Base-by-base conservation (phyloP, 2,329 filamentous ascomycete genomes). In the Epichloe brachyelytri region DNA sequence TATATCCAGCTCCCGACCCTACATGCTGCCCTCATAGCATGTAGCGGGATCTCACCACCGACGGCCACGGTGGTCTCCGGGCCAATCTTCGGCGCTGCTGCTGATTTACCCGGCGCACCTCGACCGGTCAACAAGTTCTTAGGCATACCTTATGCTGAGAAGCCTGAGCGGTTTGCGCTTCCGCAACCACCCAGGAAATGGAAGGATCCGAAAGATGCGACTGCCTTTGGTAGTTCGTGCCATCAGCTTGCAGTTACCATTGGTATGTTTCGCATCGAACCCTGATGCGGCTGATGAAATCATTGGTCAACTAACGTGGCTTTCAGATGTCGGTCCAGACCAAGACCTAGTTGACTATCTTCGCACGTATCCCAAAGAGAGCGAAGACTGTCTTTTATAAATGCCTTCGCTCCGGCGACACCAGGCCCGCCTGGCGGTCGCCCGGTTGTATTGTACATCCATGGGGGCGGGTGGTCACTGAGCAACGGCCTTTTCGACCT, bases 311-410 rank as follows among this genome's bases (percentile, higher is more conserved):
- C 36, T 44, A 2, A 46, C 14, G 17, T 3, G 8, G 11, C 5
- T 22, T 33, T n/a, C 30, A 62, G 59, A 58, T 40, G 45, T 62
- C 19, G 54, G 56, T 0, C 55, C 60, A 0, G 48, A 53, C 2
- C n/a, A 54, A 2, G 56, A 62, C 1, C 43, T 63, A 0, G 34
- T 60, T 3, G 48, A 57, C 14, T 39, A 47, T 2, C 22, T 64
- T 2, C 62, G 55, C 14, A 51, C 36, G 1, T 52, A 54, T 7
- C 15, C 57, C 1, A 45, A 51, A 4, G 58, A 62, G 46, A 63
- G 62, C 15, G 59, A 64, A 44, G 61, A 64, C 33, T 64, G 60
- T 17, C 56, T 65, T 4, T 52, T 26, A 53, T 63, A 2, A 63
- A 65, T 30, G 56, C 59, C 4, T 64, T 64, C 40, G 55, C 58